phyloP scores from a whole-genome alignment of 2,329 filamentous ascomycete species.

The Lachnellula subtilissima region DNA sequence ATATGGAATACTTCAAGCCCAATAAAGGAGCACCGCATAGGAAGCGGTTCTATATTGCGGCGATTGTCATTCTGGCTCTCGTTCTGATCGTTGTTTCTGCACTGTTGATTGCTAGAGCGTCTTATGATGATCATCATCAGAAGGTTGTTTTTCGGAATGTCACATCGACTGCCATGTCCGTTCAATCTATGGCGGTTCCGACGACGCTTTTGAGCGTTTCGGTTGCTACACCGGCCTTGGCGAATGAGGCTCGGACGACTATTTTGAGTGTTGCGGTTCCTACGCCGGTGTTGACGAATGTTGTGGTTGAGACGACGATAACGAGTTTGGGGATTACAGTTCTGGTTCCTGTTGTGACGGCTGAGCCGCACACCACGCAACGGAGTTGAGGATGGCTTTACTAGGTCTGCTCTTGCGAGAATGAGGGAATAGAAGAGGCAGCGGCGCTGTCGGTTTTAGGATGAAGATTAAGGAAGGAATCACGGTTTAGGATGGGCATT shows the following conservation, averaged over 20 bases:
- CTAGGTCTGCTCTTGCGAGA: neutral
- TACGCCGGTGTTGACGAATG: too few species aligned
- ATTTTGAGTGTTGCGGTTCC: neutral
- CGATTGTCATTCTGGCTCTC: too few species aligned
- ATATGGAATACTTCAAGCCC: too few species aligned
- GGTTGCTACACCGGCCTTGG: too few species aligned
- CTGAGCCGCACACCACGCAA: too few species aligned
- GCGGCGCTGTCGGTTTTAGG: too few species aligned
- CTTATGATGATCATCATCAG: neutral
- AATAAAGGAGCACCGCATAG: too few species aligned
- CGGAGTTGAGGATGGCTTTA: neutral
- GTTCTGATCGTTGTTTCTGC: too few species aligned
- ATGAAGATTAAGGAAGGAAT: neutral
- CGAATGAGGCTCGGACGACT: neutral
- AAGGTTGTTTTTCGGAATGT: neutral
- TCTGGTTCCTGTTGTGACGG: neutral
- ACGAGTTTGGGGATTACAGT: neutral
- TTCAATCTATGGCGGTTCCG: neutral
- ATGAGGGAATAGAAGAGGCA: neutral
- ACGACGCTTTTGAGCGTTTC: neutral
- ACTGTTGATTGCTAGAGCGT: too few species aligned
- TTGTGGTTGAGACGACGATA: neutral
- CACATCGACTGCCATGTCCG: neutral
- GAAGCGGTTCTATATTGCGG: too few species aligned
- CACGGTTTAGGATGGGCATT: neutral